Evolutionary conservation across 768 basidiomycete species (phyloP), one percentile per base, ranked within the genome.

Genomic region (Leucogyrophana mollusca): DNA sequence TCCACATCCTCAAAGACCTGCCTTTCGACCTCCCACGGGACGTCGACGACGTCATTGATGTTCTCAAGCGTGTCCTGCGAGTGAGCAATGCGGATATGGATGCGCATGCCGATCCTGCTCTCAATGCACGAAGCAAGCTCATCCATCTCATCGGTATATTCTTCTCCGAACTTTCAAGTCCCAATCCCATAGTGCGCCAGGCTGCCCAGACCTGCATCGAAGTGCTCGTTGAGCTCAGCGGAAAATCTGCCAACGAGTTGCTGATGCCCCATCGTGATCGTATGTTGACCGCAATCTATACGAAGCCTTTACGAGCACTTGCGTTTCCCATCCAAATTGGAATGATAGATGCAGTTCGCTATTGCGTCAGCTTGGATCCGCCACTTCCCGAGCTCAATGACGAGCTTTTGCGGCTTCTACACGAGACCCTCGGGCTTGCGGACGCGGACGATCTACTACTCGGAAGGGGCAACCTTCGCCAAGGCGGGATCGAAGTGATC

Each of bases 311-410:
- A 16, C 78, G 96, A 43, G 96, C 96, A 0, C 77, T 99, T 20
- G 94, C 94, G 2, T 94, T 97, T 62, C 77, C 87, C 13, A 91
- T 92, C 57, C 96, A 98, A 64, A 96, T 98, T 47, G 96, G 94
- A 23, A 94, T 97, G 79, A 93, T 98, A 49, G 96, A 98, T 57
- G 93, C 93, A 14, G 83, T 98, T 49, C 88, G 94, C 9, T 99
- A 94, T 63, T 91, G 92, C 61, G 82, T 99, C 51, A 87, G 82
- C 47, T 72, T 97, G 25, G 80, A 90, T 21, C 94, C 96, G 9
- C 90, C 92, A 1, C 77, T 98, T 20, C 84, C 93, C 2, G 94
- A 96, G 55, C 73, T 94, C 33, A 92, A 91, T 52, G 95, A 97
- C 35, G 94, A 97, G 63, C 80, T 97, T 38, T 73, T 93, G 40